Conservation (phyloP, 2,329 filamentous ascomycete genomes). For the Fulvia fulva region DNA sequence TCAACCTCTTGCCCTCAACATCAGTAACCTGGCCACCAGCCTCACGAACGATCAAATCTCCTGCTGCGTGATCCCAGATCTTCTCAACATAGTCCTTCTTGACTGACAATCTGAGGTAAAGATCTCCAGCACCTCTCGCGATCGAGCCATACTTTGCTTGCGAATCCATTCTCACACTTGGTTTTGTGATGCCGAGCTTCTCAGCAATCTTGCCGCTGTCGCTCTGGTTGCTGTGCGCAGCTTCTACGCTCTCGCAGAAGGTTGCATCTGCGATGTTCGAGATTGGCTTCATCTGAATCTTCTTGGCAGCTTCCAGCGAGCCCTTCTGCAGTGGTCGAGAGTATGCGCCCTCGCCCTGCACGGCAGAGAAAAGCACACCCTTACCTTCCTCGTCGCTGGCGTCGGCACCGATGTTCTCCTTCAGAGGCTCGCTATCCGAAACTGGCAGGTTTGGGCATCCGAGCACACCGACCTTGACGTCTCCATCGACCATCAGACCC, state of each 20-base stretch:
- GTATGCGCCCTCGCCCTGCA: conserved; percentile 73
- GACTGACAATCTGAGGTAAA: conserved; percentile 86
- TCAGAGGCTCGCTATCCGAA: conserved; percentile 69
- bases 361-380: conserved; percentile 84
- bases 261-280: conserved; percentile 72
- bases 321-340: conserved; percentile 66
- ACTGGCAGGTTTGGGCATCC: conserved; percentile 94
- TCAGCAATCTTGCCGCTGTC: conserved; percentile 82
- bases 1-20: conserved; percentile 74
- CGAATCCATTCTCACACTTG: conserved; percentile 94
- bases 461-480: conserved; percentile 90
- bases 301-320: conserved; percentile 50
- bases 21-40: conserved; percentile 91
- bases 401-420: conserved; percentile 68
- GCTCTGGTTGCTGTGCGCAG: conserved; percentile 82
- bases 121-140: conserved; percentile 86
- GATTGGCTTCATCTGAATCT: conserved; percentile 76
- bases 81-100: conserved; percentile 92
- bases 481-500: conserved; percentile 84
- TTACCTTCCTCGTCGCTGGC: conserved; percentile 70
- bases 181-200: conserved; percentile 79
- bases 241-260: conserved; percentile 96
- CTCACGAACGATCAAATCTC: conserved; percentile 89
- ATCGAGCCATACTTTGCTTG: conserved; percentile 98
- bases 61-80: conserved; percentile 98